These are phyloP conservation scores for Danielia reshetovae DNA, from an alignment of 805 yeast genomes.

Conservation along the genomic window DNA sequence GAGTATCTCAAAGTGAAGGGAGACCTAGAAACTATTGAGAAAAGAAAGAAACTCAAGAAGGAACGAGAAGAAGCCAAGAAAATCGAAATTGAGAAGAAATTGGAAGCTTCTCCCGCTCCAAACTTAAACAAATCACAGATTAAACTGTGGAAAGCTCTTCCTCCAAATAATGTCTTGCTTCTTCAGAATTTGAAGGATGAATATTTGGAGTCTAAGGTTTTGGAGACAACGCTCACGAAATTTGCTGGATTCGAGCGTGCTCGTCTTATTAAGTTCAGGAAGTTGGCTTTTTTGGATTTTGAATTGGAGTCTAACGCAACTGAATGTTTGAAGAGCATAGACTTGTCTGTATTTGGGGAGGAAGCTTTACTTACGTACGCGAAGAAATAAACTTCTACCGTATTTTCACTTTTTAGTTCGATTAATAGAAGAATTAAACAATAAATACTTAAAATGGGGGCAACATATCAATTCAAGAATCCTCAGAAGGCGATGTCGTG, in stretches of 20 bases:
- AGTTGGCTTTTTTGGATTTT: slow-evolving; percentile 81
- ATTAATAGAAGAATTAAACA: slow-evolving; percentile 1
- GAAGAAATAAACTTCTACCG: slow-evolving; percentile 27
- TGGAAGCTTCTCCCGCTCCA: slow-evolving; percentile 3
- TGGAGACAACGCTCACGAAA: slow-evolving; percentile 45
- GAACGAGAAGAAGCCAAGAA: slow-evolving; percentile 19
- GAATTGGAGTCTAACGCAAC: slow-evolving; percentile 51
- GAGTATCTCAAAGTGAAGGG: slow-evolving; percentile 10
- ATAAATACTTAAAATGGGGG: too few species aligned
- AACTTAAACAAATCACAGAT: slow-evolving; percentile 11
- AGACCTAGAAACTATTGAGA: slow-evolving; percentile 7
- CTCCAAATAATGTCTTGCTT: slow-evolving; percentile 69
- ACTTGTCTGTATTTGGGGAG: slow-evolving; percentile 17
- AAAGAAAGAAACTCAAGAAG: slow-evolving; percentile 19
- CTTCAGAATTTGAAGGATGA: slow-evolving; percentile 58
- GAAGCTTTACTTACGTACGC: slow-evolving; percentile 29
- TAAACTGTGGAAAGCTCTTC: slow-evolving; percentile 28
- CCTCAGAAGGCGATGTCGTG: slow-evolving; percentile 12
- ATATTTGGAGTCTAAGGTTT: slow-evolving; percentile 21
- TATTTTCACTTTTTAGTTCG: neutral
- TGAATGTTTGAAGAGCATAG: slow-evolving; percentile 17
- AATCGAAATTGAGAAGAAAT: slow-evolving; percentile 11
- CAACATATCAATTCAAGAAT: neutral
- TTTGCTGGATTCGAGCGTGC: slow-evolving; percentile 62
- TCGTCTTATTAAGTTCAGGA: slow-evolving; percentile 61